Evolutionary conservation across 257 asterid genomes (phyloP), one percentile per base, ranked within the genome.

Genomic region (Solanum bukasovii): DNA sequence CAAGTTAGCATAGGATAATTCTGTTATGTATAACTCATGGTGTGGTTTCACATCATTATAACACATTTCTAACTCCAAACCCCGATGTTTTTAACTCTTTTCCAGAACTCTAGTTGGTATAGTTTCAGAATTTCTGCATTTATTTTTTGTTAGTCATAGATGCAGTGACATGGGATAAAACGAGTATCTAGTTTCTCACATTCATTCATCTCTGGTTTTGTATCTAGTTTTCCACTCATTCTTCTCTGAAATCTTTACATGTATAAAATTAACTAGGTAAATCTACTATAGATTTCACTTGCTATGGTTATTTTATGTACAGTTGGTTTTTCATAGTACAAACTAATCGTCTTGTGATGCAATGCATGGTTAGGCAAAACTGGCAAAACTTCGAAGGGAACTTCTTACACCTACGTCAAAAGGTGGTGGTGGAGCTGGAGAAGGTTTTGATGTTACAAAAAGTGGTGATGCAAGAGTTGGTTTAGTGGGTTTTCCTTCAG

Each of bases 381-480:
- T 97, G 84, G 99, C 99, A 37, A 97, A 97, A 91, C 99, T 97
- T 74, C 94, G 99, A 72, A 92, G 99, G 91, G 99, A 97, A 87
- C 94, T 97, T 89, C 98, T 97, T 83, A 81, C 96, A 23, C 99
- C 99, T 44, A 31, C 98, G 29, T 90, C 99, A 13, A 97, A 97
- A 91, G 99, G 99, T 86, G 99, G 98, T 84, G 99, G 96, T 89
- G 99, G 99, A 87, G 98, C 99, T 82, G 99, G 99, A 84, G 99
- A 96, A 92, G 99, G 99, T 84, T 97, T 97, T 88, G 99, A 96
- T 90, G 99, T 97, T 89, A 96, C 99, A 63, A 97, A 97, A 93
- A 97, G 99, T 90, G 99, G 99, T 34, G 99, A 97, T 93, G 88
- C 99, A 34, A 94, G 99, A 91, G 99, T 97, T 86, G 99, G 99